These are phyloP conservation scores for Pythium pectinolyticum DNA, from an alignment of 352 stramenopile genomes.

Conservation along the genomic window DNA sequence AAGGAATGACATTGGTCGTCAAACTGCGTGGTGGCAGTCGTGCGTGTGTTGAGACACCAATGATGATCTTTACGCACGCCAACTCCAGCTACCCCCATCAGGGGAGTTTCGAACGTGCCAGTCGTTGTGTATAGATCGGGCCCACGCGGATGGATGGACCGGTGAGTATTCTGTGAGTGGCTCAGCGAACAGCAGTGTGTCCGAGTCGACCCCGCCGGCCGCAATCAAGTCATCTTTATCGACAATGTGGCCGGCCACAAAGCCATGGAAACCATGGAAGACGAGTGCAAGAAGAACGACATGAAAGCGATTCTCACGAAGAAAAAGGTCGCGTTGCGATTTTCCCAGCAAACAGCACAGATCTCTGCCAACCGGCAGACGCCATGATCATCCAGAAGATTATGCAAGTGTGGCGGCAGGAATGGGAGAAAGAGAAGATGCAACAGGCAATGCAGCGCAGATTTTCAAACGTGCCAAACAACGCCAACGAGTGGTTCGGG, in stretches of 20 bases:
- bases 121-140: background rate
- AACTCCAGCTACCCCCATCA: slow-evolving; percentile 10
- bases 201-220: background rate
- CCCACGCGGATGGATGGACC: slow-evolving; percentile 3
- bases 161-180: slow-evolving; percentile 8
- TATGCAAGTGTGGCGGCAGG: slow-evolving; percentile 4
- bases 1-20: slow-evolving; percentile 8
- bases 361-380: slow-evolving; percentile 19
- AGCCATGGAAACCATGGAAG: background rate
- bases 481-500: slow-evolving; percentile 8
- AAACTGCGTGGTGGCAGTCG: background rate
- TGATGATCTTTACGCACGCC: background rate
- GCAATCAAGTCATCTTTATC: slow-evolving; percentile 4
- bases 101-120: too few relatives aligned
- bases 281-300: background rate
- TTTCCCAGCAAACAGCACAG: slow-evolving; percentile 15
- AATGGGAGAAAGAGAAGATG: slow-evolving; percentile 19
- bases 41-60: background rate
- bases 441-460: background rate
- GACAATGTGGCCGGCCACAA: slow-evolving; percentile 7
- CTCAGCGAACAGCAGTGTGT: background rate
- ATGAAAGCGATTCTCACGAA: too few relatives aligned
- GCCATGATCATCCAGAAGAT: slow-evolving; percentile 12
- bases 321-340: too few relatives aligned
- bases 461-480: slow-evolving; percentile 14